Conservation (phyloP, 352 stramenopile species). For the Phytophthora lateralis region DNA sequence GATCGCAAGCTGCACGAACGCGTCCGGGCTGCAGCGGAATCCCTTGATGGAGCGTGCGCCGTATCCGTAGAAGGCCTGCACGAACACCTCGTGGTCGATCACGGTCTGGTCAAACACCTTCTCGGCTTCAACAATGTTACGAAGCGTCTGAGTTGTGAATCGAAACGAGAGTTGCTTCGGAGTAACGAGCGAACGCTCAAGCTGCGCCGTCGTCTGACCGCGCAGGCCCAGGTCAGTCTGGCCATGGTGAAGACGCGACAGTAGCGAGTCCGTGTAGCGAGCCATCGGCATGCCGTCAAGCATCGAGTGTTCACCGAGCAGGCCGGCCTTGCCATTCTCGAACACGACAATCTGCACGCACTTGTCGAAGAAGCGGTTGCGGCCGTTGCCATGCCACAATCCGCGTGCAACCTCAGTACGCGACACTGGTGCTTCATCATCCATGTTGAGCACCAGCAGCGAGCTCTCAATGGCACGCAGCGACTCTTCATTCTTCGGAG, state of each 20-base stretch:
- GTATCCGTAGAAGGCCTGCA: conserved; percentile 90
- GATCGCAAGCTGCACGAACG: conserved; percentile 95
- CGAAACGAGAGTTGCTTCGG: conserved; percentile 58
- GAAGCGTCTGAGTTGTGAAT: conserved; percentile 54
- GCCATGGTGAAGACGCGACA: conserved; percentile 56
- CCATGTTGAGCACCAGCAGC: conserved; percentile 70
- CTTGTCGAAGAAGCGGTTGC: conserved; percentile 98
- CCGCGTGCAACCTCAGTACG: conserved; percentile 66
- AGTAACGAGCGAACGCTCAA: conserved; percentile 31
- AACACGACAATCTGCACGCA: conserved; percentile 96
- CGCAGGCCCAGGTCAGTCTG: conserved; percentile 54
- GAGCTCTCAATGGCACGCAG: conserved; percentile 71
- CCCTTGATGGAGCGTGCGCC: conserved; percentile 90
- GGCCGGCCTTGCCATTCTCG: conserved; percentile 94
- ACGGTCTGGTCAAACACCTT: conserved; percentile 73
- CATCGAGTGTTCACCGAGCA: conserved; percentile 95
- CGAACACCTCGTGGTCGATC: conserved; percentile 87
- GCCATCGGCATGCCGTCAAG: conserved; percentile 87
- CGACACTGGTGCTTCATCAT: conserved; percentile 64
- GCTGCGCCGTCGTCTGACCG: conserved; percentile 47
- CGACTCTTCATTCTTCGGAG: conserved; percentile 58
- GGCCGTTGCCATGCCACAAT: conserved; percentile 85
- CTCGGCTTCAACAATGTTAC: conserved; percentile 57
- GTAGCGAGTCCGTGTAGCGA: conserved; percentile 66
- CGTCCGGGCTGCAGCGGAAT: conserved; percentile 92